Conservation (phyloP, 495 filamentous ascomycete genomes). For the Penicillium alfredii region DNA sequence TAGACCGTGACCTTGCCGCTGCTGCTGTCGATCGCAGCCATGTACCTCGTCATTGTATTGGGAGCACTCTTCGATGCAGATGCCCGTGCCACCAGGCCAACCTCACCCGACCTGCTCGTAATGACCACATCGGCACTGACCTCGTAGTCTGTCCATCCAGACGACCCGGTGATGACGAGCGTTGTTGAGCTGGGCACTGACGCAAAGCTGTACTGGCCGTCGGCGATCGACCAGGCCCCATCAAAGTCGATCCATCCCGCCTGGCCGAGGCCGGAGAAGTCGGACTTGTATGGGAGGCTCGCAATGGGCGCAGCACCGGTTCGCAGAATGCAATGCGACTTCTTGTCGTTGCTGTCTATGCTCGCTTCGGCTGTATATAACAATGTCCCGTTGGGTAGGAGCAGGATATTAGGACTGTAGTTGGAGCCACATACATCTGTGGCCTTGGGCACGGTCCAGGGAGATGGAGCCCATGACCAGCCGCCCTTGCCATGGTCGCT, state of each 20-base stretch:
- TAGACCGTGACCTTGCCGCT: too few relatives aligned
- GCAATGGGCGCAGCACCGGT: background rate
- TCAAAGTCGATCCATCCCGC: constrained; percentile 1
- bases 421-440: background rate
- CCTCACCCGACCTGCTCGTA: background rate
- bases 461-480: constrained; percentile 1
- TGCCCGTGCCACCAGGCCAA: background rate
- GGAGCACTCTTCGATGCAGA: too few relatives aligned
- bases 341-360: background rate
- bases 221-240: background rate
- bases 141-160: background rate
- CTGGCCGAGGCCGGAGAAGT: background rate
- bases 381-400: background rate
- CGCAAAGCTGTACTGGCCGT: background rate
- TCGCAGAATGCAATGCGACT: constrained; percentile 1
- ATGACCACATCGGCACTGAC: background rate
- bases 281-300: background rate
- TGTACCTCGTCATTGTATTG: too few relatives aligned
- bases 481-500: background rate
- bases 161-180: background rate
- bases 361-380: constrained; percentile 1
- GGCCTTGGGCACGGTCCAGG: constrained; percentile 1
- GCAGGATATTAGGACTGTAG: constrained; percentile 1
- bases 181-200: background rate
- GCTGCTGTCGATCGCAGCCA: too few relatives aligned